Conservation (phyloP, 31 red algal species). For the Asparagopsis taxiformis region DNA sequence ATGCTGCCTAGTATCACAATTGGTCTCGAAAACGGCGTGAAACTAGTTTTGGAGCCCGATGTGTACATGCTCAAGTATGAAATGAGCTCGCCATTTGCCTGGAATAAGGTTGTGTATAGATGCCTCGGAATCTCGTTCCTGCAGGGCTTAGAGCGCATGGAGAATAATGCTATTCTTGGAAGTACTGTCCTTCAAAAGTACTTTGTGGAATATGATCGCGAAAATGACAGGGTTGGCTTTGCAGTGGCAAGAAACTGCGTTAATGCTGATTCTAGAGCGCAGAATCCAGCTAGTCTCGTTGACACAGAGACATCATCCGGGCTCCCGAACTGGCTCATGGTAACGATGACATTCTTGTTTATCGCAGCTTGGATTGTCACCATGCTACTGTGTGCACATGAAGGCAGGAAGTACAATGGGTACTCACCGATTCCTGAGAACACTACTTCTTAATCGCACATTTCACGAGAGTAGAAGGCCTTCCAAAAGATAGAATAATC, state of each 20-base stretch:
- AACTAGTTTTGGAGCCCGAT: slow-evolving; percentile 50
- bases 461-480: neutral
- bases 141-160: slow-evolving; percentile 50
- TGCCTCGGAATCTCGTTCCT: slow-evolving; percentile 85
- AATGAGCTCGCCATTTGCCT: slow-evolving; percentile 2
- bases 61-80: slow-evolving; percentile 72
- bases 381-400: neutral
- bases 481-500: neutral
- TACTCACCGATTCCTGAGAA: neutral
- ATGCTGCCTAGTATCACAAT: slow-evolving; percentile 67
- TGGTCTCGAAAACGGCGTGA: slow-evolving; percentile 44
- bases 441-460: neutral
- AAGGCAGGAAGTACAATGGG: neutral
- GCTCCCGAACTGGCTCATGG: slow-evolving; percentile 34
- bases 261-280: slow-evolving; percentile 10
- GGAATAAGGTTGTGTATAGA: slow-evolving; percentile 26
- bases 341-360: slow-evolving; percentile 6
- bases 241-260: slow-evolving; percentile 47
- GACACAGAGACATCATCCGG: neutral
- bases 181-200: slow-evolving; percentile 74
- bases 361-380: neutral
- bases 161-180: slow-evolving; percentile 75
- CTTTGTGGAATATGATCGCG: slow-evolving; percentile 85
- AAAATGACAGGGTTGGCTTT: slow-evolving; percentile 80
- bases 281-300: neutral